phyloP scores from a whole-genome alignment of 2,329 filamentous ascomycete genomes.

The Talaromyces sp. region DNA sequence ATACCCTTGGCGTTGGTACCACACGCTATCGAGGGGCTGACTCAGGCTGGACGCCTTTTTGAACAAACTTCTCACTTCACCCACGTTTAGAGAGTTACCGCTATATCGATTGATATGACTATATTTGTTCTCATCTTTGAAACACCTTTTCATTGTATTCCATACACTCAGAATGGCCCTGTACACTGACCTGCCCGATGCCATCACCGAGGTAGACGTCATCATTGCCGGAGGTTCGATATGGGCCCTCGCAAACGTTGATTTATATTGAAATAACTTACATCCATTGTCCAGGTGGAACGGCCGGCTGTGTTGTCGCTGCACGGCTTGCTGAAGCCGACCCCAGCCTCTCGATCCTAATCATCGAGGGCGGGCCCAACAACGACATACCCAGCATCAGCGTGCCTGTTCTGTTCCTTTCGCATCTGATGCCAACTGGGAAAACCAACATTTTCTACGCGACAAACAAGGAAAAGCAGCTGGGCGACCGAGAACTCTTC shows the following conservation, averaged over 20 bases:
- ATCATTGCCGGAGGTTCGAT: constrained; percentile 2
- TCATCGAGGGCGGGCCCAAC: constrained; percentile 1
- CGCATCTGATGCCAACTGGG: not conserved
- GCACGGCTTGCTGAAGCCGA: constrained; percentile 6
- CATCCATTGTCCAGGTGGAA: not conserved
- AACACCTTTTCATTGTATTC: not conserved
- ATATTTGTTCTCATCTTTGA: not conserved
- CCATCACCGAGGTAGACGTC: not conserved
- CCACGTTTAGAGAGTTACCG: not conserved
- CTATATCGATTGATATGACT: not conserved
- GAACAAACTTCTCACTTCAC: not conserved
- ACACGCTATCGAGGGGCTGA: too few relatives aligned
- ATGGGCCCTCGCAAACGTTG: not conserved
- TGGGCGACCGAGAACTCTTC: not conserved
- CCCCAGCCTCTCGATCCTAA: not conserved
- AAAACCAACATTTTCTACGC: constrained; percentile 2
- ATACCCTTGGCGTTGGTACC: too few relatives aligned
- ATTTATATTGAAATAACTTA: not conserved
- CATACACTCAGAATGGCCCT: not conserved
- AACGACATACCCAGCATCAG: not conserved
- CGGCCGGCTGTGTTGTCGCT: constrained; percentile 3
- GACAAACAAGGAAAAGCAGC: not conserved
- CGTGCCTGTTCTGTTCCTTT: not conserved
- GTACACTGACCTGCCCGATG: not conserved
- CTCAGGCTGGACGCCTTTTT: too few relatives aligned